These are phyloP conservation scores for Vararia minispora DNA, from an alignment of 768 basidiomycete genomes.

Conservation along the genomic window DNA sequence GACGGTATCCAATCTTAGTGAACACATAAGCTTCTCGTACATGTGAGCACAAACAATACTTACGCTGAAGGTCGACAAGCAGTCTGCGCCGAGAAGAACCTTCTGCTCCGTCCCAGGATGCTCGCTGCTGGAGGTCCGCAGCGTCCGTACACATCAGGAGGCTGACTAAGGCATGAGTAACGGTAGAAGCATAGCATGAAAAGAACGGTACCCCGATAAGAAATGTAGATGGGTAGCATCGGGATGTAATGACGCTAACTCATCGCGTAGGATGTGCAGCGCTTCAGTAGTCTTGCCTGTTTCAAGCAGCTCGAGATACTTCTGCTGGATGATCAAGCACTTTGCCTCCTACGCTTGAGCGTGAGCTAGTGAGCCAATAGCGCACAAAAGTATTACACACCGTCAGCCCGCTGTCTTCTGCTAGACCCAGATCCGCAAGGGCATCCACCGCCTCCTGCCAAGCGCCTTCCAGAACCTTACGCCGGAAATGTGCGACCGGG, in stretches of 20 bases:
- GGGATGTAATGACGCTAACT: conserved; percentile 73
- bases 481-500: conserved; percentile 70
- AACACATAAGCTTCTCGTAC: background rate
- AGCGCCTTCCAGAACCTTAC: conserved; percentile 65
- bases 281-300: conserved; percentile 70
- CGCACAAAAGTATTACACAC: conserved; percentile 28
- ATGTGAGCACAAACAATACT: conserved; percentile 13
- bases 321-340: conserved; percentile 89
- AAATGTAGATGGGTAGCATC: conserved; percentile 77
- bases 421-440: conserved; percentile 56
- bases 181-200: conserved; percentile 1
- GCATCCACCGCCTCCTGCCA: conserved; percentile 74
- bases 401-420: conserved; percentile 56
- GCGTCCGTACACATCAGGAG: conserved; percentile 82
- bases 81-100: conserved; percentile 70
- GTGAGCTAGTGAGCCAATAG: background rate
- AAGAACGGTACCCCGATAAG: conserved; percentile 61
- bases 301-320: conserved; percentile 90
- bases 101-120: conserved; percentile 82
- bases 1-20: conserved; percentile 79
- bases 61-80: conserved; percentile 76
- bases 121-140: conserved; percentile 69
- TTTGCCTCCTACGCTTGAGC: conserved; percentile 56
- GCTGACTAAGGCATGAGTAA: background rate
- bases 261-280: conserved; percentile 75